phyloP scores from a whole-genome alignment of 768 basidiomycete genomes.

The Podaxis sp. region DNA sequence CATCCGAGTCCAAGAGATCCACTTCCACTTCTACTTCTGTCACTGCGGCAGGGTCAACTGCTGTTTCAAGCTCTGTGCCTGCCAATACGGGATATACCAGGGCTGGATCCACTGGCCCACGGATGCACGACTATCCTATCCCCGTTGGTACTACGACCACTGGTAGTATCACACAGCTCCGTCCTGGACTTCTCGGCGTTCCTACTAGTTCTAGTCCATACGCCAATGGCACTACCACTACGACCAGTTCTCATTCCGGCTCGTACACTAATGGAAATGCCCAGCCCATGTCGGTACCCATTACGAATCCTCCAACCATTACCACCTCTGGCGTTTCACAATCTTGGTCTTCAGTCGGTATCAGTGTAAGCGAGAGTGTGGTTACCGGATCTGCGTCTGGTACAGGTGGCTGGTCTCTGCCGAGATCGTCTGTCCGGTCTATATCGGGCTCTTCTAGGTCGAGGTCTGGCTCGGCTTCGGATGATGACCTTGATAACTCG shows the following conservation, averaged over 20 bases:
- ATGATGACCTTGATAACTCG: constrained; percentile 23
- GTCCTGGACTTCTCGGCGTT: constrained; percentile 49
- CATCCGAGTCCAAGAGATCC: constrained; percentile 18
- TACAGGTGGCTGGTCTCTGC: constrained; percentile 46
- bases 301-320: constrained; percentile 11
- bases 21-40: background rate
- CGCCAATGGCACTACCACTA: background rate
- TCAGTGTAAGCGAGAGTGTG: constrained; percentile 6
- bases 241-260: background rate
- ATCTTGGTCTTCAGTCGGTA: constrained; percentile 20
- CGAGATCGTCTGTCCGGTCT: constrained; percentile 48
- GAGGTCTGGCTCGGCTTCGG: constrained; percentile 25
- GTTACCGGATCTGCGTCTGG: background rate
- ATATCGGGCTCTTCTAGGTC: constrained; percentile 32
- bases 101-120: constrained; percentile 44
- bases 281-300: constrained; percentile 31
- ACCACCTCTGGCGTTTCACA: constrained; percentile 1
- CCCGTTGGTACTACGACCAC: constrained; percentile 26
- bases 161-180: constrained; percentile 39
- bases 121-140: constrained; percentile 63
- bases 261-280: background rate
- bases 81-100: constrained; percentile 22
- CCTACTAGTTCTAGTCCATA: constrained; percentile 22
- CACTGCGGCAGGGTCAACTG: background rate
- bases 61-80: constrained; percentile 53